Evolutionary conservation across 2,329 filamentous ascomycete genomes (phyloP), one percentile per base, ranked within the genome.

Genomic region (Pyrenophora graminea): DNA sequence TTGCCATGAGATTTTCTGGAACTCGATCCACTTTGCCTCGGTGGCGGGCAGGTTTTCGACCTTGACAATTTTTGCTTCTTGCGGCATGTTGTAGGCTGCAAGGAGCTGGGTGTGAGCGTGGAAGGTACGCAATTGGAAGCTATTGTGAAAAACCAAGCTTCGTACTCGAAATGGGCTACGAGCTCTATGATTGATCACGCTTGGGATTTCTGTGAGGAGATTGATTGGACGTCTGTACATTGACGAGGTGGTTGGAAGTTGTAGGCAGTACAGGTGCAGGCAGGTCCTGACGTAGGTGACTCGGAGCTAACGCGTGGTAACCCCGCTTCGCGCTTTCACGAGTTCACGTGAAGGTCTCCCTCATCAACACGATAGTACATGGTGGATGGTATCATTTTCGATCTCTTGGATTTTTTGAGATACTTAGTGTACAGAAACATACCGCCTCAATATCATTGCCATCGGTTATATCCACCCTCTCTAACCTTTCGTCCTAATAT

Each of bases 21-120:
- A 79, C 39, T 80, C 77, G 30, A 83, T 73, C 82, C 82, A 85
- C 68, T 79, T 82, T 0, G 82, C 78, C 51, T 84, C 77, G n/a
- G 70, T 66, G 15, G 77, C 72, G 47, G 77, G 72, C 13, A 85
- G 76, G 25, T 81, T 76, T 10, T 78, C 74, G 47, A 82, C 63
- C 17, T 64, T 57, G 32, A 59, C 59, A 38, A 73, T 63, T 48
- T 69, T 68, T 13, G 70, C 61, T 13, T 56, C 44, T 48, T 59
- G 54, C 6, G 69, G 64, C 69, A 71, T 72, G 54, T 69, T 66
- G 65, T 66, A 68, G 48, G 67, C 64, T 48, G 65, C 59, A 23
- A 5, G 32, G 39, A 46, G 47, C 37, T 30, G 52, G 17, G 36
- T 39, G 6, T 38, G 23, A n/a, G 34, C 54, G 52, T 61, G 55